Base-by-base conservation (phyloP, 2,329 filamentous ascomycete species). In the Fusarium begoniae region DNA sequence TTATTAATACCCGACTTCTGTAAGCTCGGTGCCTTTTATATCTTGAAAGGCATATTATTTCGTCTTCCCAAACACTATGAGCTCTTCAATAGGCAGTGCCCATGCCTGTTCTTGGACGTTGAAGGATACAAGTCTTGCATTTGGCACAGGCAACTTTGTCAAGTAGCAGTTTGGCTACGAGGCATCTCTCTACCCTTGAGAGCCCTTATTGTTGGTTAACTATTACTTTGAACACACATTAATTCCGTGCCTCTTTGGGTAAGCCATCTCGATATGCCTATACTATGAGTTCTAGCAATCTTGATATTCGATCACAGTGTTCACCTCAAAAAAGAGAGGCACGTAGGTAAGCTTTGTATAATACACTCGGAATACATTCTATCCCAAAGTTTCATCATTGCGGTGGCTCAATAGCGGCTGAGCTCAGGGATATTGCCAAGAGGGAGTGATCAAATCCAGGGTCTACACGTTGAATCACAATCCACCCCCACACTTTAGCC, bases 401-500 rank as follows among this genome's bases (percentile, higher is more conserved):
- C 22, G 18, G 32, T 61, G 63, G 66, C 66, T 69, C 32, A 68
- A 53, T 28, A 26, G 40, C 53, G 63, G 50, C 56, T 38, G 66
- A 68, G 56, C 35, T 26, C 28, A 18, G 45, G 20, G 54, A 51
- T 8, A 48, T 28, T 37, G 48, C 64, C 63, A 68, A 50, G 59
- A 51, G 38, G 45, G 35, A 45, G 48, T 35, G 54, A 56, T 55
- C 58, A 69, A 65, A 69, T 72, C 57, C 54, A 64, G 58, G 61
- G 62, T 60, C 58, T 66, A 44, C 62, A 48, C 57, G 50, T 65
- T 50, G 47, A 67, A 59, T 53, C 55, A 28, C 71, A 74, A 62
- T 53, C 68, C 71, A 72, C 56, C 72, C 67, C 72, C 72, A 74
- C 72, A 74, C 56, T 57, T 45, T 20, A 22, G 13, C 20, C 24